phyloP scores from a whole-genome alignment of 345 rosid genomes.

The Pelargonium nanum region DNA sequence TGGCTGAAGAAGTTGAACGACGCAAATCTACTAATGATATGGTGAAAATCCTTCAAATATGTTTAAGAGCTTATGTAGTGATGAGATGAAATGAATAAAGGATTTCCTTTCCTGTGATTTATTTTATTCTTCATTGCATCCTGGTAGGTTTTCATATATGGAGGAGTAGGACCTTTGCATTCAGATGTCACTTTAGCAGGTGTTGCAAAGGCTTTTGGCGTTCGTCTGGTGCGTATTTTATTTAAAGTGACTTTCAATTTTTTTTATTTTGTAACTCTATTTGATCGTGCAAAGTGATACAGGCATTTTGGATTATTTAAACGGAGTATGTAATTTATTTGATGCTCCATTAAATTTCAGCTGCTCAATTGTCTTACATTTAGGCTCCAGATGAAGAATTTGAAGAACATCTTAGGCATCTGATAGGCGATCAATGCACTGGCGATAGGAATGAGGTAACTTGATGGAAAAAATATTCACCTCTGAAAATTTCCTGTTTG shows the following conservation, averaged over 20 bases:
- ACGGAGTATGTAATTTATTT: constrained; percentile 1
- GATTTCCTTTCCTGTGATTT: constrained; percentile 3
- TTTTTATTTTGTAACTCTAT: neutral
- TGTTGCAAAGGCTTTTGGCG: constrained; percentile 96
- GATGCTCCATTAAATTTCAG: constrained; percentile 7
- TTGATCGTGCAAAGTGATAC: neutral
- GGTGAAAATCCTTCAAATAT: constrained; percentile 31
- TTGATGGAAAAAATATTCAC: neutral
- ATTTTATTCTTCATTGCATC: constrained; percentile 5
- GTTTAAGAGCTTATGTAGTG: neutral
- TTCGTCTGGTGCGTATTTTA: constrained; percentile 58
- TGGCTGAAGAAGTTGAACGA: constrained; percentile 90
- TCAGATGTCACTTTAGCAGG: constrained; percentile 89
- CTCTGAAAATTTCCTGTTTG: neutral
- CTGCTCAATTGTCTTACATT: constrained; percentile 12
- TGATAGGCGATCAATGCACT: constrained; percentile 62
- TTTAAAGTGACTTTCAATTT: neutral
- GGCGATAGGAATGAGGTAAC: constrained; percentile 90
- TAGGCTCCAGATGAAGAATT: constrained; percentile 99
- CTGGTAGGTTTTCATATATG: constrained; percentile 67
- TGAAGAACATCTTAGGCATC: constrained; percentile 84
- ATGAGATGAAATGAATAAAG: neutral
- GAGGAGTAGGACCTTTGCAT: constrained; percentile 93
- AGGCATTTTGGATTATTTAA: neutral
- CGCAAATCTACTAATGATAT: constrained; percentile 59